phyloP scores from a whole-genome alignment of 768 basidiomycete genomes.

The Tricholoma hemisulphureum region DNA sequence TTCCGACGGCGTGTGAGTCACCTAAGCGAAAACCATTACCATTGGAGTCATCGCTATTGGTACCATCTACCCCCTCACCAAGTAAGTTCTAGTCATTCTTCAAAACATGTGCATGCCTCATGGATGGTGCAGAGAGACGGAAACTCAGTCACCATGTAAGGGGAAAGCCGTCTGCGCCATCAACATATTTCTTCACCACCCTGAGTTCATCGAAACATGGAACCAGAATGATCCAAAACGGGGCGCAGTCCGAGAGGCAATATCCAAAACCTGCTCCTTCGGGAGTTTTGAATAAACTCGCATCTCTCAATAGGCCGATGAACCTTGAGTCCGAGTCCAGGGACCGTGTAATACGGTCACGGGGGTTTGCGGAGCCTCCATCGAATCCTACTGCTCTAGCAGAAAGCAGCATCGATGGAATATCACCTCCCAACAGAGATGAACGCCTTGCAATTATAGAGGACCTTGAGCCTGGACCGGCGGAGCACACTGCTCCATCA shows the following conservation, averaged over 20 bases:
- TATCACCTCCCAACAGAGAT: constrained; percentile 41
- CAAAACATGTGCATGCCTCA: constrained; percentile 2
- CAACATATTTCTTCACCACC: background rate
- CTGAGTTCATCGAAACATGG: constrained; percentile 4
- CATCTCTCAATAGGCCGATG: constrained; percentile 29
- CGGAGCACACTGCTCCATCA: constrained; percentile 63
- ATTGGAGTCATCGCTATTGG: constrained; percentile 39
- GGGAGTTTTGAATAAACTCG: constrained; percentile 51
- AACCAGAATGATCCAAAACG: background rate
- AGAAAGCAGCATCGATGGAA: background rate
- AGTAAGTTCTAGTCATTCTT: constrained; percentile 41
- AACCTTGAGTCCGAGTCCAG: constrained; percentile 9
- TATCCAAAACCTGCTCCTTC: constrained; percentile 46
- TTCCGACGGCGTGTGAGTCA: constrained; percentile 35
- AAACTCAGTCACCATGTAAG: constrained; percentile 32
- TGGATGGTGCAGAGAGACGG: constrained; percentile 34
- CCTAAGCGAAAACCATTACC: constrained; percentile 49
- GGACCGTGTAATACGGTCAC: constrained; percentile 22
- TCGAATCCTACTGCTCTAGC: constrained; percentile 6
- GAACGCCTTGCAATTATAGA: constrained; percentile 72
- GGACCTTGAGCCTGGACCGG: constrained; percentile 74
- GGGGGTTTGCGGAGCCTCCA: constrained; percentile 40
- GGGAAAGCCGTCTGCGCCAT: constrained; percentile 1
- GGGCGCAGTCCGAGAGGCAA: constrained; percentile 6
- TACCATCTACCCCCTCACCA: constrained; percentile 65